These are phyloP conservation scores for Russula emetica DNA, from an alignment of 768 basidiomycete genomes.

Conservation along the genomic window DNA sequence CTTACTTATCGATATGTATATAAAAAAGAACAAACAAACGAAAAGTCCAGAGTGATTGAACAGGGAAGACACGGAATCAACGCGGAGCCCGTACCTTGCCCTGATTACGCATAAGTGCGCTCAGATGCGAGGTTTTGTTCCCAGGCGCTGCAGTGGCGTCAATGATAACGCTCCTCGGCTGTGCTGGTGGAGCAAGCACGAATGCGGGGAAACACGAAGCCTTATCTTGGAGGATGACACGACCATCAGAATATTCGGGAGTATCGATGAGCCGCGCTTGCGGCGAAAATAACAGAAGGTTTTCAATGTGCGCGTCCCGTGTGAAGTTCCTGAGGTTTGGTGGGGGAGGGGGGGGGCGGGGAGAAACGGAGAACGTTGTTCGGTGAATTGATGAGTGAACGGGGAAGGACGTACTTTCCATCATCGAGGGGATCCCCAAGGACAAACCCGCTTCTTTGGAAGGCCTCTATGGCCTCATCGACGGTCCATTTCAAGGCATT, in stretches of 20 bases:
- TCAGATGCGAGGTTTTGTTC: conserved; percentile 94
- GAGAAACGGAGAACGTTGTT: background rate
- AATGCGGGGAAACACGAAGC: conserved; percentile 95
- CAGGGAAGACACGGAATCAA: background rate
- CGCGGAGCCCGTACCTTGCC: conserved; percentile 57
- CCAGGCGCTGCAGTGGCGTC: conserved; percentile 97
- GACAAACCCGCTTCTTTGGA: conserved; percentile 53
- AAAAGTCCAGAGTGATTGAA: background rate
- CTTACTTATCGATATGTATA: conserved; percentile 40
- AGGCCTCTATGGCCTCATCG: conserved; percentile 57
- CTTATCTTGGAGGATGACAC: conserved; percentile 93
- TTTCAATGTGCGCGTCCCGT: conserved; percentile 74
- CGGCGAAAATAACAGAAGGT: conserved; percentile 76
- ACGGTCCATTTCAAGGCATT: conserved; percentile 68
- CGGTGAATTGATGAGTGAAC: background rate
- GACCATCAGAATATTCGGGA: conserved; percentile 67
- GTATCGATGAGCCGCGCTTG: conserved; percentile 63
- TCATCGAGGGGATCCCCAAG: conserved; percentile 49
- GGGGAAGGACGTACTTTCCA: conserved; percentile 38
- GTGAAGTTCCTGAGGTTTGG: conserved; percentile 51
- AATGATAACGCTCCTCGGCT: conserved; percentile 57
- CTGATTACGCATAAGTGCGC: conserved; percentile 77
- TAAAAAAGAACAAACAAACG: background rate
- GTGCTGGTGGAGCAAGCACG: conserved; percentile 69
- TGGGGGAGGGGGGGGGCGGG: background rate